These are phyloP conservation scores for Begonia loranthoides DNA, from an alignment of 306 rosid species.

Conservation along the genomic window DNA sequence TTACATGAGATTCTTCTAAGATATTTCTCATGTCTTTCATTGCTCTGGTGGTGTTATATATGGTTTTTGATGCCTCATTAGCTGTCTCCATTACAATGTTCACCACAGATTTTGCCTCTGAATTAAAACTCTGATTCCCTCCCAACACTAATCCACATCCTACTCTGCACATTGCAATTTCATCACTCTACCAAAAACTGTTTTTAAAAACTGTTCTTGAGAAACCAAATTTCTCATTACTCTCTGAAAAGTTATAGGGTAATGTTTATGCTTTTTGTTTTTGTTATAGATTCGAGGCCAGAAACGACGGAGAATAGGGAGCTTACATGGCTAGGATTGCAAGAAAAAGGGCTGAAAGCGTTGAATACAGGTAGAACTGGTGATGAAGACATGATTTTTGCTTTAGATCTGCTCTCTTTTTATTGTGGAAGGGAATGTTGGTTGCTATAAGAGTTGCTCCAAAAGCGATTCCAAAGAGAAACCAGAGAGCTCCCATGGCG, in stretches of 20 bases:
- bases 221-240: no score
- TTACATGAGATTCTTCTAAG: conserved; percentile 18
- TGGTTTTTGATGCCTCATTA: conserved; percentile 40
- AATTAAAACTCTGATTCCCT: conserved; percentile 37
- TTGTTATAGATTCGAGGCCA: no score
- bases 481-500: conserved; percentile 48
- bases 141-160: conserved; percentile 45
- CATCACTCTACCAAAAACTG: not conserved
- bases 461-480: conserved; percentile 49
- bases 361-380: conserved; percentile 19
- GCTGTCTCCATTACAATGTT: conserved; percentile 43
- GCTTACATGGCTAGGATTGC: conserved; percentile 47
- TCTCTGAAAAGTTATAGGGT: no score
- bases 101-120: conserved; percentile 32
- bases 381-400: conserved; percentile 9
- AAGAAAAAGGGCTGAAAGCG: conserved; percentile 28
- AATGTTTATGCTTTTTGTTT: no score
- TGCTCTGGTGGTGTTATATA: conserved; percentile 42
- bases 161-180: conserved; percentile 21
- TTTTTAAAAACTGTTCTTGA: no score
- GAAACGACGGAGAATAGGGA: no score
- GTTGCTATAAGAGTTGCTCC: conserved; percentile 21
- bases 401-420: conserved; percentile 14
- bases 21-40: conserved; percentile 19
- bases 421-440: conserved; percentile 17